Base-by-base conservation (phyloP, 768 basidiomycete species). In the Tricholoma hemisulphureum region DNA sequence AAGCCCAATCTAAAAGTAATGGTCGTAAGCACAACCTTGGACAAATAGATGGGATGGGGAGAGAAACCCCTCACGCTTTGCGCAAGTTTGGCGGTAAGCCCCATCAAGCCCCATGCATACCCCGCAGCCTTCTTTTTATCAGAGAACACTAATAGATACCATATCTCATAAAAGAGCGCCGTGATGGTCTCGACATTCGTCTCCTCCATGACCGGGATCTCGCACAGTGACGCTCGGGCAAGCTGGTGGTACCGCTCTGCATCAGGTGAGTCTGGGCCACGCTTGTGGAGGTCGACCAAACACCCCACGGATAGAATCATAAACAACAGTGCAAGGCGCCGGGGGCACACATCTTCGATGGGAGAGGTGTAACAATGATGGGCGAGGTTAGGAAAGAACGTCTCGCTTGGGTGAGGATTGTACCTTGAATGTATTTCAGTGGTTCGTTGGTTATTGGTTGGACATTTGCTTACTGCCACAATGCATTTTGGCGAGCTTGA, bases 291-390 rank as follows among this genome's bases (percentile, higher is more conserved):
- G 69, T 89, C 87, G 31, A 88, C 86, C 46, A 85, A 76, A 55
- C 82, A 82, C 26, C 87, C 87, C 34, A 89, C 83, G 24, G 88
- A 84, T 57, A 89, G 75, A 60, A 89, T 84, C 79, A 89, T 86
- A 64, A 84, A 80, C 58, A 88, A 75, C 24, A 89, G 77, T 10
- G 85, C 82, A 4, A 89, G 77, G 31, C 86, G 77, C 52, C 87
- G 80, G 21, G 87, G 83, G 61, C 82, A 83, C 48, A 87, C 76
- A 37, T 82, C 80, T 53, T 76, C 65, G 28, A 77, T 69, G 37
- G 82, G 74, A 20, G 77, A 77, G 18, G 77, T 78, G 71, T 88
- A 89, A 49, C 85, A 82, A 67, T 86, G 85, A 61, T 87, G 83
- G 2, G 83, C 74, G 51, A 88, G 77, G 65, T 85, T 87, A 35